A percentile compares a stretch with the other conserved stretches of the same genome.
phyloP scores from a whole-genome alignment of 2,329 filamentous ascomycete genomes.

The Penicillium sp. region DNA sequence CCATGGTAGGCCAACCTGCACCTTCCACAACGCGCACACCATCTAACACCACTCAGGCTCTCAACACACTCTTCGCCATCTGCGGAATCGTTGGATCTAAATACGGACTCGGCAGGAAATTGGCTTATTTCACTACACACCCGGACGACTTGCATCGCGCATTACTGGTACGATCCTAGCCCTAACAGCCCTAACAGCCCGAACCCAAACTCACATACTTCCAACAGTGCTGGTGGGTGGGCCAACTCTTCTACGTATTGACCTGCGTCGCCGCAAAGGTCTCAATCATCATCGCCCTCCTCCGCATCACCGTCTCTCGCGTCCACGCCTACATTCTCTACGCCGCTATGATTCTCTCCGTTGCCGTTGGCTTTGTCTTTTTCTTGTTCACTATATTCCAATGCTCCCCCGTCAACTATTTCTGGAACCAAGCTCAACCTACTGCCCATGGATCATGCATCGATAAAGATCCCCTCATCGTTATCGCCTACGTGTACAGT shows the following conservation, averaged over 20 bases:
- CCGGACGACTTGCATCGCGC: slow-evolving; percentile 22
- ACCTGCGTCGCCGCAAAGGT: slow-evolving; percentile 49
- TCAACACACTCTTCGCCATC: slow-evolving; percentile 28
- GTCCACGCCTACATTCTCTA: slow-evolving; percentile 50
- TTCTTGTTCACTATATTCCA: slow-evolving; percentile 52
- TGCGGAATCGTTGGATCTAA: slow-evolving; percentile 28
- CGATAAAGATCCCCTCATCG: slow-evolving; percentile 47
- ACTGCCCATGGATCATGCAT: slow-evolving; percentile 43
- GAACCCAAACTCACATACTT: not conserved
- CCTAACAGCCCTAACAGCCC: not conserved
- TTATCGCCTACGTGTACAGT: slow-evolving; percentile 53
- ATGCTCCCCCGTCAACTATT: slow-evolving; percentile 50
- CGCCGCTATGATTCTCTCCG: slow-evolving; percentile 42
- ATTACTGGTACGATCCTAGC: slow-evolving; percentile 22
- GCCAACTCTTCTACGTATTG: slow-evolving; percentile 51
- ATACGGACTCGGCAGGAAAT: slow-evolving; percentile 24
- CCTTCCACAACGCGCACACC: not conserved
- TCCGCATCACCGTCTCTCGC: slow-evolving; percentile 48
- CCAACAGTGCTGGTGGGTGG: slow-evolving; percentile 49
- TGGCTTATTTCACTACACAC: slow-evolving; percentile 16
- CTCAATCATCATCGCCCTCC: slow-evolving; percentile 52
- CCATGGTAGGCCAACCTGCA: slow-evolving; percentile 24
- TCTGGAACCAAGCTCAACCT: slow-evolving; percentile 42
- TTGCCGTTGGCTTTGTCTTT: slow-evolving; percentile 46
- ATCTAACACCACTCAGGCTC: slow-evolving; percentile 9